phyloP scores from a whole-genome alignment of 148 eudicot species.

The Heliosperma pusillum region DNA sequence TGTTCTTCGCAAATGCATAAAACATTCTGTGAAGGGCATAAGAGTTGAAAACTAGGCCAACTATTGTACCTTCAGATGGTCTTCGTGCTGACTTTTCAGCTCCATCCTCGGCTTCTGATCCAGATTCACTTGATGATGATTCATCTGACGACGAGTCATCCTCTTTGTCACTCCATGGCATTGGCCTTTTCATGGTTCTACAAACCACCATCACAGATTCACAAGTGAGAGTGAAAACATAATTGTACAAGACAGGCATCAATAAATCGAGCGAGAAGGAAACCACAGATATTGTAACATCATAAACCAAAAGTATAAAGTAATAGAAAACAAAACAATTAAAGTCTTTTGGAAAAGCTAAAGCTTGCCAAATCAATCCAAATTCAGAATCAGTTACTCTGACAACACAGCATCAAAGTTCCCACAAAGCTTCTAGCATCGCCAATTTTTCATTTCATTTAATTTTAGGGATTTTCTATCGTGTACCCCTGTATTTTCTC shows the following conservation, averaged over 20 bases:
- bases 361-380: not conserved
- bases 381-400: not conserved
- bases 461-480: too few species aligned
- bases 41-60: not conserved
- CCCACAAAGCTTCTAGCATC: not conserved
- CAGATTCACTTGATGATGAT: constrained; percentile 28
- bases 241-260: not conserved
- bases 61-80: constrained; percentile 29
- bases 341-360: not conserved
- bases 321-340: not conserved
- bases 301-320: not conserved
- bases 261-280: not conserved
- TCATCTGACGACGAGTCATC: constrained; percentile 26
- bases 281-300: not conserved
- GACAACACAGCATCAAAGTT: not conserved
- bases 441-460: not conserved
- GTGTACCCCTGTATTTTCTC: too few species aligned
- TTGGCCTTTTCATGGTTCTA: constrained; percentile 31
- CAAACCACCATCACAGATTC: not conserved
- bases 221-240: constrained; percentile 1
- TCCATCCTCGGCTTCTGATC: constrained; percentile 32
- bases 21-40: not conserved
- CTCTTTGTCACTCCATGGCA: constrained; percentile 33
- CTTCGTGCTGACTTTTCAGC: constrained; percentile 24
- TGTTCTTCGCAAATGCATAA: not conserved